Evolutionary conservation across 75 land plant genomes (phyloP), one percentile per base, ranked within the genome.

Genomic region (Cupressus sempervirens): DNA sequence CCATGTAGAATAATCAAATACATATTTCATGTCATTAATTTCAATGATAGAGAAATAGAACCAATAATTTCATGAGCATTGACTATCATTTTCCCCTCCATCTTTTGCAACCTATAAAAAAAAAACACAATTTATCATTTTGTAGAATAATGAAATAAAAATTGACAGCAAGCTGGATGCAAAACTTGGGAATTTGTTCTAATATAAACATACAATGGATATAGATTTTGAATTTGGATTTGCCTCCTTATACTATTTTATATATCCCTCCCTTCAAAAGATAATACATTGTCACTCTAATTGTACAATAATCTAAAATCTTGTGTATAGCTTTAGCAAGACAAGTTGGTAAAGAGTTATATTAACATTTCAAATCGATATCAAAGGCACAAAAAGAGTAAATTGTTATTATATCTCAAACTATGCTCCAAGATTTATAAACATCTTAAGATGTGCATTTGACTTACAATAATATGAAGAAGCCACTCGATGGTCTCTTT

Each of bases 401-500:
- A 35, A 70, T 9, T 32, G 35, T 30, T 30, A 70, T 30, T 70
- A 32, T 30, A 70, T 29, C 3, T 30, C 11, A 3, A 62, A 40
- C 30, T 7, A 4, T 62, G n/a, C 20, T 13, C 41, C 14, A 43
- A 58, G 46, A 54, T n/a, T 79, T 20, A 65, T 62, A 82, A 84
- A 50, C 0, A 77, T 20, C 14, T 29, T 29, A 9, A 70, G 35
- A 10, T 70, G 41, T 76, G 18, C 4, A 20, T n/a, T n/a, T n/a
- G n/a, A 89, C 93, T 87, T 87, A 96, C 98, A 96, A 88, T 86
- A 94, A 96, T 2, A 96, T 91, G 89, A 96, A 96, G 87, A 96
- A 96, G 56, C 96, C 95, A 85, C 97, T 96, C 0, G 96, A 90
- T 26, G 98, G 95, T 83, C 98, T 90, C 88, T 96, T 96, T n/a